Evolutionary conservation across 768 basidiomycete species (phyloP).

Genomic region (Macrolepiota albuminosa): DNA sequence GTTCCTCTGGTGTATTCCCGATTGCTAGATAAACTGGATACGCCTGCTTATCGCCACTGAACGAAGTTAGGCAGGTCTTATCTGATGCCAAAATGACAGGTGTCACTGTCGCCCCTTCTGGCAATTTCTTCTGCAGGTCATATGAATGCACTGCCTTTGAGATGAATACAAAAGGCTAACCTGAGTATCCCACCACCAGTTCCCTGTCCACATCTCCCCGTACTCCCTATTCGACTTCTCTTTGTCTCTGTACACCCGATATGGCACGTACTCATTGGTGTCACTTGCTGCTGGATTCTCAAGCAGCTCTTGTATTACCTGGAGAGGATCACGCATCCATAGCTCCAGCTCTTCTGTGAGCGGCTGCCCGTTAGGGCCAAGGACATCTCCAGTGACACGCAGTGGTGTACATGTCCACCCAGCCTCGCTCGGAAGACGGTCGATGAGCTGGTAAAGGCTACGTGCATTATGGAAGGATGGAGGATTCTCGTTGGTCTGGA

Average conservation of each 20-base stretch:
- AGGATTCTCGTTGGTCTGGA: too few species aligned
- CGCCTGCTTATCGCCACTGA: not conserved
- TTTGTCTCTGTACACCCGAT: slow-evolving; percentile 18
- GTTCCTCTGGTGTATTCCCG: not conserved
- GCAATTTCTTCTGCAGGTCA: not conserved
- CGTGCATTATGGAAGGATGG: too few species aligned
- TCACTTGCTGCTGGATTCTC: slow-evolving; percentile 23
- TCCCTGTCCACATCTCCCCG: slow-evolving; percentile 30
- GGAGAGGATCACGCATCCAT: slow-evolving; percentile 24
- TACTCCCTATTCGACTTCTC: slow-evolving; percentile 17
- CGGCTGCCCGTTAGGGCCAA: too few species aligned
- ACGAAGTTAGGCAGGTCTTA: not conserved
- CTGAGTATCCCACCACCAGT: not conserved
- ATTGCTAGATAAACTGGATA: not conserved
- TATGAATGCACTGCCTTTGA: too few species aligned
- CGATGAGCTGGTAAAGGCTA: too few species aligned
- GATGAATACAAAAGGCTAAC: not conserved
- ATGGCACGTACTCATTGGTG: slow-evolving; percentile 22
- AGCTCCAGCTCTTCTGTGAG: slow-evolving; percentile 19
- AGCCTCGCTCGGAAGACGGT: too few species aligned
- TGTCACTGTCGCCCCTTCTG: not conserved
- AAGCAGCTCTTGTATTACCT: slow-evolving; percentile 25
- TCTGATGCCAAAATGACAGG: not conserved
- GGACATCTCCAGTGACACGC: too few species aligned
- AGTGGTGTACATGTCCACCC: too few species aligned